Conservation (phyloP, 2,329 filamentous ascomycete genomes). For the Conoideocrella luteorostrata region DNA sequence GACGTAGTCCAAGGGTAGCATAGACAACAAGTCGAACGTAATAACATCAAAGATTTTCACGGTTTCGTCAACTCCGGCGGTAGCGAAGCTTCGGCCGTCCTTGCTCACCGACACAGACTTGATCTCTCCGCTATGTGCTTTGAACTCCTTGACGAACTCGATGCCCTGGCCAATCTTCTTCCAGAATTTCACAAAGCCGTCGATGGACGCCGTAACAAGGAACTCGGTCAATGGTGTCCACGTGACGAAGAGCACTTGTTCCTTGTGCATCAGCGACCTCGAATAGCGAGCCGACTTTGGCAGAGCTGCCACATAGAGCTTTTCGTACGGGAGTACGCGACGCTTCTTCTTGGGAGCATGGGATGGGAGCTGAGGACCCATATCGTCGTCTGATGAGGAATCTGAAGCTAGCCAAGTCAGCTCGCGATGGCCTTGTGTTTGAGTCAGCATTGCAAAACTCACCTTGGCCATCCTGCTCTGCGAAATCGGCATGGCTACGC, state of each 20-base stretch:
- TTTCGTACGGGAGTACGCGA: slow-evolving; percentile 85
- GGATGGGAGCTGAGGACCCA: slow-evolving; percentile 85
- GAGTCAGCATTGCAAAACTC: slow-evolving; percentile 12
- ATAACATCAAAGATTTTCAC: slow-evolving; percentile 78
- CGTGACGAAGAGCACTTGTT: slow-evolving; percentile 81
- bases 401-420: slow-evolving; percentile 30
- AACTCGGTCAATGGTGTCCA: slow-evolving; percentile 92
- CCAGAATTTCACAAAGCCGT: slow-evolving; percentile 99
- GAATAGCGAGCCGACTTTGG: slow-evolving; percentile 79
- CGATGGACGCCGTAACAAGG: slow-evolving; percentile 84
- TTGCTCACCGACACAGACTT: slow-evolving; percentile 76
- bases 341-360: slow-evolving; percentile 84
- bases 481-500: slow-evolving; percentile 51
- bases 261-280: slow-evolving; percentile 97
- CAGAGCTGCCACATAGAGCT: slow-evolving; percentile 85
- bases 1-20: slow-evolving; percentile 68
- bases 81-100: slow-evolving; percentile 91
- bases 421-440: background rate
- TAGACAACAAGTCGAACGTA: slow-evolving; percentile 80
- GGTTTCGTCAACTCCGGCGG: slow-evolving; percentile 70
- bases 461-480: slow-evolving; percentile 39
- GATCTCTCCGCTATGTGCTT: slow-evolving; percentile 81
- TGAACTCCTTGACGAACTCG: slow-evolving; percentile 98
- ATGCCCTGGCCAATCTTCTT: slow-evolving; percentile 88
- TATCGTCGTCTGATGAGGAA: slow-evolving; percentile 81